phyloP scores from a whole-genome alignment of 1,284 basidiomycete genomes.

The Exobasidium rhododendri region DNA sequence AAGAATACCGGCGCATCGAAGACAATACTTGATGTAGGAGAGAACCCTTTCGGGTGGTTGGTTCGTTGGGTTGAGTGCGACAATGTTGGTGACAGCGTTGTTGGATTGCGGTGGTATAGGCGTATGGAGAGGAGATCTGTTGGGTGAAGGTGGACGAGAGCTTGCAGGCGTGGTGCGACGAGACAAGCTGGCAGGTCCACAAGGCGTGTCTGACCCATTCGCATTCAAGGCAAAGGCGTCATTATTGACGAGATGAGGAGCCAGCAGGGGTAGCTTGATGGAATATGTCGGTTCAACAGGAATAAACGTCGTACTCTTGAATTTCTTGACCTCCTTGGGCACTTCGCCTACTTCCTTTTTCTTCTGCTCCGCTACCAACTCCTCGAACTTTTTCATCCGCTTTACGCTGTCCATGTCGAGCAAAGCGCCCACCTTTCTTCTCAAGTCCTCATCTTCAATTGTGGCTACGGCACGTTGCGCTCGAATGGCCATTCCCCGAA shows the following conservation, averaged over 20 bases:
- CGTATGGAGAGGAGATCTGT: neutral
- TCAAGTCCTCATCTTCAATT: slow-evolving; percentile 55
- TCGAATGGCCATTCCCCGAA: slow-evolving; percentile 58
- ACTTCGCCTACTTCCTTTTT: slow-evolving; percentile 21
- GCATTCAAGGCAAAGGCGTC: neutral
- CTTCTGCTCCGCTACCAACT: slow-evolving; percentile 33
- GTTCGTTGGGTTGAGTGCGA: slow-evolving; percentile 42
- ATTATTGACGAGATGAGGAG: slow-evolving; percentile 27
- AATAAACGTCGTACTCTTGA: slow-evolving; percentile 60
- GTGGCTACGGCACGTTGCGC: slow-evolving; percentile 57
- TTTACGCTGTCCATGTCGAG: slow-evolving; percentile 58
- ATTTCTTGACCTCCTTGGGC: slow-evolving; percentile 45
- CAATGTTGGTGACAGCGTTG: slow-evolving; percentile 14
- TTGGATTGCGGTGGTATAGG: neutral
- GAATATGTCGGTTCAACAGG: slow-evolving; percentile 58
- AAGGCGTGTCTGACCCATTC: neutral
- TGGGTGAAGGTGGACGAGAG: slow-evolving; percentile 23
- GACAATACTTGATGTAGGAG: slow-evolving; percentile 56
- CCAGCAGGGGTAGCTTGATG: slow-evolving; percentile 55
- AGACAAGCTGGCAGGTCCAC: neutral
- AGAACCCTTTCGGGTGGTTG: slow-evolving; percentile 39
- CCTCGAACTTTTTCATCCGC: slow-evolving; percentile 57
- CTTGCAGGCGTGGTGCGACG: slow-evolving; percentile 11
- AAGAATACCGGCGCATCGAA: slow-evolving; percentile 60
- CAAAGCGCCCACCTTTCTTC: slow-evolving; percentile 57